Base-by-base conservation (phyloP, 2,329 filamentous ascomycete species). In the Camillea tinctor region DNA sequence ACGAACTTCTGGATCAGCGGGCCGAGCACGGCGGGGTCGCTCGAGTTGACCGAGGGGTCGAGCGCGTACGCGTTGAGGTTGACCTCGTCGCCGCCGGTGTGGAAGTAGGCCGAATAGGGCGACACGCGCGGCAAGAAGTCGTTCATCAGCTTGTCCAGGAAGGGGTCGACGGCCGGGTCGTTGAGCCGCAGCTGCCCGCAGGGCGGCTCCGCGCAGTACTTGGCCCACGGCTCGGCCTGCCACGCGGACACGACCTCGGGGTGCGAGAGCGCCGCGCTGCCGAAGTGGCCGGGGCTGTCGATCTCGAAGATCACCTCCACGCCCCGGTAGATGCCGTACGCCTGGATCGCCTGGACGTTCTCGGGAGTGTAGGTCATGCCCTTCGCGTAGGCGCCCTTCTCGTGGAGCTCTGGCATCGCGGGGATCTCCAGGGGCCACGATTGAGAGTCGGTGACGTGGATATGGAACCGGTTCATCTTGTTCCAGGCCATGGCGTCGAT, bases 61-160 rank as follows among this genome's bases (percentile, higher is more conserved):
- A 94, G 82, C 49, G 79, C 79, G 70, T 92, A 93, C 56, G 88
- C 85, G 68, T 93, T 88, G 62, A 81, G 81, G 74, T 95, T 94
- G 62, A 96, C 86, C 78, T 96, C 93, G 69, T 96, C 93, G 57
- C 93, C 93, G 51, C 93, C 93, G 1, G 90, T 90, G 76, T 96
- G 92, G 79, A 94, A 96, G 76, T 94, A 86, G 6, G 85, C 78
- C 2, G 88, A 82, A 73, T 91, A 92, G 0, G 88, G 86, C 8
- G 80, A 77, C 11, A 93, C 74, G 24, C 91, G 83, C 15, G 92
- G 92, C 56, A 96, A 78, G 22, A 96, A 72, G 71, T 96, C 93
- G n/a, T 81, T 81, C 67, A 92, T 89, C 15, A 96, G 76, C 44
- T 75, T 88, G 59, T 89, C 84, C 11, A 96, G 74, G 73, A 96